Evolutionary conservation across 129 eudicot species (phyloP).

Genomic region (Sambucus nigra): DNA sequence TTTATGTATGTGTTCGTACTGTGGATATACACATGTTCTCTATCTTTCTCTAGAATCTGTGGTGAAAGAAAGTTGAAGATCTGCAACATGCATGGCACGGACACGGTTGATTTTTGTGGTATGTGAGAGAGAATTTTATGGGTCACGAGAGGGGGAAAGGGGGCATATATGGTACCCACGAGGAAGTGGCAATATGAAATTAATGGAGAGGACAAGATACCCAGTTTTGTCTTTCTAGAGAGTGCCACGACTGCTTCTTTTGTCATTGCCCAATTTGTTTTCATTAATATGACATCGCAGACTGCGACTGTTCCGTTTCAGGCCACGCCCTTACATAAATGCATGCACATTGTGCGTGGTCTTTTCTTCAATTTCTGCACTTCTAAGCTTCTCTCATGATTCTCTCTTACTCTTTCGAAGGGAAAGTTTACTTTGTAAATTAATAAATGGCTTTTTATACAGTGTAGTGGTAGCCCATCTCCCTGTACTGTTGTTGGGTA

Average conservation of each 20-base stretch:
- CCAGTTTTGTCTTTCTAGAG: conserved; percentile 13
- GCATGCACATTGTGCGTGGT: not conserved
- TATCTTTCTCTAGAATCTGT: too few species aligned
- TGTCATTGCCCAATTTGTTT: too few species aligned
- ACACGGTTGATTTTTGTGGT: not conserved
- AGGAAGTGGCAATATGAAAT: conserved; percentile 22
- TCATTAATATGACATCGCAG: too few species aligned
- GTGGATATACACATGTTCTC: too few species aligned
- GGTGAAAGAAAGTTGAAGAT: conserved; percentile 19
- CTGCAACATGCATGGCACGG: conserved; percentile 16
- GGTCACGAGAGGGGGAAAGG: conserved; percentile 34
- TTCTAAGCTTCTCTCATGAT: too few species aligned
- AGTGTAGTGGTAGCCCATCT: too few species aligned
- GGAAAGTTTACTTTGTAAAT: too few species aligned
- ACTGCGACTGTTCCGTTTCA: conserved; percentile 8
- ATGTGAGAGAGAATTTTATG: conserved; percentile 1
- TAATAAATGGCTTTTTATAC: too few species aligned
- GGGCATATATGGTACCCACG: conserved; percentile 16
- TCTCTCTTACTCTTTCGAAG: too few species aligned
- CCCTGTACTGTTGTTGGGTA: too few species aligned
- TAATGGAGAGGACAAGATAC: conserved; percentile 16
- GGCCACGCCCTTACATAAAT: not conserved
- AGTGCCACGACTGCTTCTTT: conserved; percentile 1
- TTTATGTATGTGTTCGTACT: too few species aligned
- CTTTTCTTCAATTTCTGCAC: not conserved